Evolutionary conservation across 352 stramenopile species (phyloP).

Genomic region (Plasmopara viticola): DNA sequence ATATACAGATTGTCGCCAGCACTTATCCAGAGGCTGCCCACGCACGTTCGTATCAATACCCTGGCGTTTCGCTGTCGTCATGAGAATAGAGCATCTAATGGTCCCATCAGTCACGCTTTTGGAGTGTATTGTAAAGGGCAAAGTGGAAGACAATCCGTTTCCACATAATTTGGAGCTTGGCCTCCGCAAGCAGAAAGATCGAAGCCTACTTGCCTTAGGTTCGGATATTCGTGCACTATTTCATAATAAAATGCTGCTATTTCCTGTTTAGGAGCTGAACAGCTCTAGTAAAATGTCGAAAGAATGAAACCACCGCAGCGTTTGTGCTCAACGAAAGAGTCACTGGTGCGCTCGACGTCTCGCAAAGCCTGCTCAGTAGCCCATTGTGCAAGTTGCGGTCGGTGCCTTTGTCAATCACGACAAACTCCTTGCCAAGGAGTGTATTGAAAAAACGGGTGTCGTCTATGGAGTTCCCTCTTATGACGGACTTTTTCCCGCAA

Average conservation of each 20-base stretch:
- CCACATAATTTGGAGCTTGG: no score
- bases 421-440: slow-evolving; percentile 1
- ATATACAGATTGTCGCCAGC: no score
- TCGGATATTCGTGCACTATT: slow-evolving; percentile 5
- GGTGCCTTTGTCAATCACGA: slow-evolving; percentile 5
- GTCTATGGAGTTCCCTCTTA: slow-evolving; percentile 65
- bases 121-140: no score
- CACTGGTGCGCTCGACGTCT: slow-evolving; percentile 1
- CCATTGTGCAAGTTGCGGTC: slow-evolving; percentile 26
- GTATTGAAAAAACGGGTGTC: neutral
- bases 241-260: neutral
- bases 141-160: no score
- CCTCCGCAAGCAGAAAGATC: slow-evolving; percentile 18
- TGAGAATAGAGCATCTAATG: no score
- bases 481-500: slow-evolving; percentile 62
- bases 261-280: slow-evolving; percentile 16
- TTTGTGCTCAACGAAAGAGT: slow-evolving; percentile 8
- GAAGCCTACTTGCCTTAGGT: slow-evolving; percentile 6
- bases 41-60: no score
- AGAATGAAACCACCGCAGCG: slow-evolving; percentile 18
- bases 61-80: no score
- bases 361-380: neutral
- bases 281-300: slow-evolving; percentile 19
- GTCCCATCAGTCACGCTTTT: no score
- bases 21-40: no score